phyloP scores from a whole-genome alignment of 2,329 filamentous ascomycete species.

The Cryphonectria nitschkei region DNA sequence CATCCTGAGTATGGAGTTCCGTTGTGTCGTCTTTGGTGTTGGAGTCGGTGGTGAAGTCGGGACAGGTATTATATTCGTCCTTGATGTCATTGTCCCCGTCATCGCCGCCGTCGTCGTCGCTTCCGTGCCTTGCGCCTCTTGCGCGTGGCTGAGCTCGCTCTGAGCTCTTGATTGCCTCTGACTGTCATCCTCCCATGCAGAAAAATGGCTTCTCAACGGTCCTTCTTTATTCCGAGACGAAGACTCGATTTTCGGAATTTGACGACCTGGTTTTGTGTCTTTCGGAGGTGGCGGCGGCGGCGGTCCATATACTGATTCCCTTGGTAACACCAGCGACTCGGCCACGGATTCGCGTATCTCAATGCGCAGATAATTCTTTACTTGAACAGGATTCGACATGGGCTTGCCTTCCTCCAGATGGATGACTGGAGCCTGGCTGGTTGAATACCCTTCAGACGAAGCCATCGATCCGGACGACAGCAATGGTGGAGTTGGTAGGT shows the following conservation, averaged over 20 bases:
- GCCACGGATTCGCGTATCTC: slow-evolving; percentile 15
- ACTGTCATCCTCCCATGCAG: background rate
- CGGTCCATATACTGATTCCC: slow-evolving; percentile 23
- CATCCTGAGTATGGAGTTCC: background rate
- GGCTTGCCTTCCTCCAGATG: background rate
- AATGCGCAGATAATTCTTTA: background rate
- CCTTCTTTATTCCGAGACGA: background rate
- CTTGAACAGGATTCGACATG: background rate
- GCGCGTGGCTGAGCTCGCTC: background rate
- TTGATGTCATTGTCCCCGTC: background rate
- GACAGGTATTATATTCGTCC: slow-evolving; percentile 6
- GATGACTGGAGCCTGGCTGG: slow-evolving; percentile 6
- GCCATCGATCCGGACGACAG: slow-evolving; percentile 10
- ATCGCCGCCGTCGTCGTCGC: background rate
- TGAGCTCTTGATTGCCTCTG: background rate
- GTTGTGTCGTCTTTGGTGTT: background rate
- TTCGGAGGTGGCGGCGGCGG: slow-evolving; percentile 22
- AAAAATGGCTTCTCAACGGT: background rate
- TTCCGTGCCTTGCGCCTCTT: slow-evolving; percentile 10
- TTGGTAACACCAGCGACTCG: slow-evolving; percentile 18
- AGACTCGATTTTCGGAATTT: background rate
- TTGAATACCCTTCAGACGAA: slow-evolving; percentile 8
- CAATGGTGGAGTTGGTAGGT: slow-evolving; percentile 6
- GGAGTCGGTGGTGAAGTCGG: slow-evolving; percentile 5
- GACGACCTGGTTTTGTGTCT: slow-evolving; percentile 16